Base-by-base conservation (phyloP, 2,329 filamentous ascomycete species). In the Alternaria angustiovoidea region DNA sequence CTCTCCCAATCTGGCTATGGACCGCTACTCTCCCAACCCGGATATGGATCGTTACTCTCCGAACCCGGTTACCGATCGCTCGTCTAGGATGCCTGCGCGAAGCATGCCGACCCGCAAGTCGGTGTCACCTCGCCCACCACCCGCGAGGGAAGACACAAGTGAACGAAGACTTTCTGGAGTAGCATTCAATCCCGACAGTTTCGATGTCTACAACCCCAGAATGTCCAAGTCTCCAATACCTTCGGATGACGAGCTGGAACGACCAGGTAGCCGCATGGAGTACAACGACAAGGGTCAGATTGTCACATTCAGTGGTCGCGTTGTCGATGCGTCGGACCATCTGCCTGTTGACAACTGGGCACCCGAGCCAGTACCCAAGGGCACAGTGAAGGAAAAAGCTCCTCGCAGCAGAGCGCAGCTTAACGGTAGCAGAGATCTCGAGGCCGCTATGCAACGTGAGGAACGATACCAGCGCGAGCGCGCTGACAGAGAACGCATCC, bases 301-400 rank as follows among this genome's bases (percentile, higher is more conserved):
- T 62, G 88, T 93, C 54, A 90, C 88, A 1, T 85, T 91, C 64
- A 90, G 93, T 72, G 91, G 91, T 7, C 85, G 89, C 56, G 89
- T 93, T 69, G 86, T 94, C 56, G 91, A 94, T 71, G 91, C 91
- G 1, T 92, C 90, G 0, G 91, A 94, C 75, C 91, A 94, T 72
- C 82, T 94, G 14, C 91, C 91, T 0, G 86, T 92, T 74, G 88
- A 91, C 56, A 87, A 87, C 1, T 93, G 90, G 90, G 91, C 91
- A 2, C 90, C 91, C 0, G 91, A 93, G 70, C 91, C 91, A 0
- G 89, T 91, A 67, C 84, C 85, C 22, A 90, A 89, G 72, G 81
- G 80, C 79, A 66, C 66, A 1, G 63, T 74, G 16, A 85, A 75
- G 43, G 78, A 81, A 24, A 77, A 78, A 4, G 70, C 78, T 20